A percentile compares a stretch with the other conserved stretches of the same genome.
Conservation (phyloP, 805 yeast species). For the Spathaspora girioi region DNA sequence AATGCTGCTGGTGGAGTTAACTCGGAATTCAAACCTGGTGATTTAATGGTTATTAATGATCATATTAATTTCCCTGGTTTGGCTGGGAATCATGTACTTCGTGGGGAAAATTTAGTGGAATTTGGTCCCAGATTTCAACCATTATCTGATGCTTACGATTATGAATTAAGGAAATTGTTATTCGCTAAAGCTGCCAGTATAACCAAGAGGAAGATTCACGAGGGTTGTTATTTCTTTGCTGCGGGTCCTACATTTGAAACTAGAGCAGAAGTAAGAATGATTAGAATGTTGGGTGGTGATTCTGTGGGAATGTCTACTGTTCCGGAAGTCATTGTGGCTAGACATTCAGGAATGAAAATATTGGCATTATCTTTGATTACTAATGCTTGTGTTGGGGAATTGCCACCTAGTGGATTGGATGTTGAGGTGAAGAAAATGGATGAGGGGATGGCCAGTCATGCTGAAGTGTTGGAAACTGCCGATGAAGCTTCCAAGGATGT, state of each 20-base stretch:
- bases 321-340: slow-evolving; percentile 90
- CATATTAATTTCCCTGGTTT: slow-evolving; percentile 91
- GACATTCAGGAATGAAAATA: slow-evolving; percentile 80
- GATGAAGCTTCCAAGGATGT: slow-evolving; percentile 79
- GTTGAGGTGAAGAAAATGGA: slow-evolving; percentile 50
- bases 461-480: slow-evolving; percentile 86
- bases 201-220: slow-evolving; percentile 60
- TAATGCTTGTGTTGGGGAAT: slow-evolving; percentile 69
- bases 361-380: slow-evolving; percentile 85
- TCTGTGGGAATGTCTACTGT: slow-evolving; percentile 98
- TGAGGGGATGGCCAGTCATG: slow-evolving; percentile 83
- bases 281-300: slow-evolving; percentile 76
- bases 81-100: slow-evolving; percentile 80
- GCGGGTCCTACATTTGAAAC: slow-evolving; percentile 95
- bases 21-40: slow-evolving; percentile 68
- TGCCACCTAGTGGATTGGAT: slow-evolving; percentile 65
- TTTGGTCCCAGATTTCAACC: slow-evolving; percentile 89
- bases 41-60: slow-evolving; percentile 84
- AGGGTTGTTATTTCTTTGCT: slow-evolving; percentile 81
- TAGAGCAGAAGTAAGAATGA: slow-evolving; percentile 83
- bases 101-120: slow-evolving; percentile 78
- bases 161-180: slow-evolving; percentile 60
- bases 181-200: slow-evolving; percentile 49
- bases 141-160: slow-evolving; percentile 84
- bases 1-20: slow-evolving; percentile 95